Percentiles rank a stretch among this genome's conserved stretches.
Evolutionary conservation across 495 filamentous ascomycete species (phyloP).

Genomic region (Podospora pseudoanserina): DNA sequence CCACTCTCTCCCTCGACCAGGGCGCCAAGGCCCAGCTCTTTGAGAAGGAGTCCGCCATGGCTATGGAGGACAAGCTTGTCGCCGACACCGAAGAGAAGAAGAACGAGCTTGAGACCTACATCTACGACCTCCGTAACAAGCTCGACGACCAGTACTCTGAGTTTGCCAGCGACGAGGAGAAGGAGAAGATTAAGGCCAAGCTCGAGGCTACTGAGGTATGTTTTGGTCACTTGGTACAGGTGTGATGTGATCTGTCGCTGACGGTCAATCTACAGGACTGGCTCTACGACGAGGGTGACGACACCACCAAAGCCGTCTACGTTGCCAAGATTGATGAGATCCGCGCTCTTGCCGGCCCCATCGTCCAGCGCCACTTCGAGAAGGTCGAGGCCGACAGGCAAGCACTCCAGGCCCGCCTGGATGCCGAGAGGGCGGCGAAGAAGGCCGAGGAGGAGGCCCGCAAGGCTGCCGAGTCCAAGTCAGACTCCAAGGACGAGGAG

Average conservation of each 20-base stretch:
- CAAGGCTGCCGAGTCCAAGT: constrained; percentile 40
- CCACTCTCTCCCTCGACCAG: constrained; percentile 73
- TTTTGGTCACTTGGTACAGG: constrained; percentile 10
- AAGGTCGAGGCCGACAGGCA: constrained; percentile 88
- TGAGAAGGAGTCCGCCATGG: constrained; percentile 86
- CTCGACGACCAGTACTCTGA: constrained; percentile 85
- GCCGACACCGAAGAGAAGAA: constrained; percentile 99
- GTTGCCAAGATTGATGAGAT: constrained; percentile 94
- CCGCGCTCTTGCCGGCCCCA: constrained; percentile 81
- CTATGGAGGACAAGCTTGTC: constrained; percentile 97
- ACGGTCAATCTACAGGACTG: constrained; percentile 64
- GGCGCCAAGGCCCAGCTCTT: constrained; percentile 57
- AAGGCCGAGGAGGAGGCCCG: constrained; percentile 62
- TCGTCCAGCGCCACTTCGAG: constrained; percentile 92
- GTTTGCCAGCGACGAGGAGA: constrained; percentile 89
- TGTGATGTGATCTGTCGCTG: neutral
- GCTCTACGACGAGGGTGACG: constrained; percentile 97
- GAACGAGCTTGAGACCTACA: constrained; percentile 97
- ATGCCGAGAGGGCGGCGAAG: constrained; percentile 81
- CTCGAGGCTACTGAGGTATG: constrained; percentile 80
- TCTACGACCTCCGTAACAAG: constrained; percentile 95
- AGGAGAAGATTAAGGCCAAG: constrained; percentile 75
- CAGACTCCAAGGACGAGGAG: constrained; percentile 48
- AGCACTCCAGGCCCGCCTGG: constrained; percentile 66
- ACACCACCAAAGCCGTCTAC: constrained; percentile 90